Evolutionary conservation across 495 filamentous ascomycete genomes (phyloP), one percentile per base, ranked within the genome.

Genomic region (Jackrogersella multiformis): DNA sequence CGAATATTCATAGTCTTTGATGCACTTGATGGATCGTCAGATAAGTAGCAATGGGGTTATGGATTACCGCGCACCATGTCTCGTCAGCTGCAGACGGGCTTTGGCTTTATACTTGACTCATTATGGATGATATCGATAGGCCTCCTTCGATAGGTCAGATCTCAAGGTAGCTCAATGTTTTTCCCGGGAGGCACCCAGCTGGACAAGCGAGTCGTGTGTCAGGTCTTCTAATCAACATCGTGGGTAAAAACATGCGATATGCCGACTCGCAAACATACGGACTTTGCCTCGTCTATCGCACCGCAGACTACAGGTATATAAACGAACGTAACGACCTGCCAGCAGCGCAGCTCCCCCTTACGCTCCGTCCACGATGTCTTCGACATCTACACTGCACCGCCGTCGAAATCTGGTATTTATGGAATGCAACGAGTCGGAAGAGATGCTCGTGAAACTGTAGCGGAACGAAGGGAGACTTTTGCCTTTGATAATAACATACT

Each of bases 71-170:
- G 12, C 39, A 54, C 54, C 28, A 51, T 16, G 46, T 69, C 2
- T 30, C 46, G 6, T 36, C 44, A 10, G 66, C 66, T 32, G 66
- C 73, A 0, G 55, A 67, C 21, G 69, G 73, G 16, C 65, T 74
- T 20, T 75, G 73, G 73, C 73, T 75, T 9, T 75, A 74, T 48
- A 73, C 73, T 18, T 61, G 69, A 18, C 56, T 75, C 8, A 72
- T 75, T 69, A 67, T 75, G 55, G 73, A 75, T 36, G 73, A 74
- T 35, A 61, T 75, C 16, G 62, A 74, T 15, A 56, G 35, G 16
- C 59, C 73, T 18, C 73, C 73, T 4, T 74, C 70, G 7, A 30
- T 58, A 4, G 59, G 61, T 5, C 56, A 67, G 10, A 70, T 75
- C 16, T 46, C 68, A 32, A 60, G 63, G 13, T 69, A 75, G 41